A percentile compares a stretch with the other conserved stretches of the same genome.
phyloP scores from a whole-genome alignment of 2,329 filamentous ascomycete genomes.

The Cordyceps cicadae region DNA sequence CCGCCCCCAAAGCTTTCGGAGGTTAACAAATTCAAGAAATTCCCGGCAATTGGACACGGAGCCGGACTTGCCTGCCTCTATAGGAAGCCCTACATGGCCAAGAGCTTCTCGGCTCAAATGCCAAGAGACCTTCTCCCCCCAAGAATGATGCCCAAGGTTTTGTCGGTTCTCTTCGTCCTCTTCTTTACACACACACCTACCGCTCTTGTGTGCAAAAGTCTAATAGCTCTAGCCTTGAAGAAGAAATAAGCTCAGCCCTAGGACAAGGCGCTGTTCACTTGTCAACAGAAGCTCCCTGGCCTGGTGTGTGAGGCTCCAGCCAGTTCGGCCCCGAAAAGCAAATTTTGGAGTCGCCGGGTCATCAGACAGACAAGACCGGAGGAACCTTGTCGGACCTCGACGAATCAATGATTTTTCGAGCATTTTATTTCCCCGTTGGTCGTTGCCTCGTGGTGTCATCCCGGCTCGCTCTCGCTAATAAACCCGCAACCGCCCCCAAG shows the following conservation, averaged over 20 bases:
- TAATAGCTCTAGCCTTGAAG: neutral
- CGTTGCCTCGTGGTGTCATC: too few relatives aligned
- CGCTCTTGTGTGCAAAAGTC: too few relatives aligned
- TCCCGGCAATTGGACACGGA: too few relatives aligned
- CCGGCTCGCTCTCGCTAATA: neutral
- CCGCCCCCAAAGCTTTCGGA: neutral
- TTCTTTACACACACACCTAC: too few relatives aligned
- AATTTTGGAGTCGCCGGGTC: neutral
- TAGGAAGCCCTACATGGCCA: too few relatives aligned
- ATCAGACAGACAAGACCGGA: neutral
- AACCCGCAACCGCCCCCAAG: too few relatives aligned
- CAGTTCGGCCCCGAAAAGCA: too few relatives aligned
- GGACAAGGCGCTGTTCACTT: neutral
- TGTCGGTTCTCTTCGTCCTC: too few relatives aligned
- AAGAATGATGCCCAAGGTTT: neutral
- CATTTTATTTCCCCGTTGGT: neutral
- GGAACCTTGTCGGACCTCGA: neutral
- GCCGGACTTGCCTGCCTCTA: too few relatives aligned
- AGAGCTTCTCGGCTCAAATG: too few relatives aligned
- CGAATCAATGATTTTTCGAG: neutral
- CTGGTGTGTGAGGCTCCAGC: neutral
- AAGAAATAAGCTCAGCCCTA: constrained; percentile 10
- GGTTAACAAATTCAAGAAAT: neutral
- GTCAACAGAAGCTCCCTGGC: too few relatives aligned
- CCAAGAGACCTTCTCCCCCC: neutral